Percentiles rank a stretch among this genome's conserved stretches.
These are phyloP conservation scores for Graphiopsis chlorocephala DNA, from an alignment of 2,329 filamentous ascomycete genomes.

Conservation along the genomic window DNA sequence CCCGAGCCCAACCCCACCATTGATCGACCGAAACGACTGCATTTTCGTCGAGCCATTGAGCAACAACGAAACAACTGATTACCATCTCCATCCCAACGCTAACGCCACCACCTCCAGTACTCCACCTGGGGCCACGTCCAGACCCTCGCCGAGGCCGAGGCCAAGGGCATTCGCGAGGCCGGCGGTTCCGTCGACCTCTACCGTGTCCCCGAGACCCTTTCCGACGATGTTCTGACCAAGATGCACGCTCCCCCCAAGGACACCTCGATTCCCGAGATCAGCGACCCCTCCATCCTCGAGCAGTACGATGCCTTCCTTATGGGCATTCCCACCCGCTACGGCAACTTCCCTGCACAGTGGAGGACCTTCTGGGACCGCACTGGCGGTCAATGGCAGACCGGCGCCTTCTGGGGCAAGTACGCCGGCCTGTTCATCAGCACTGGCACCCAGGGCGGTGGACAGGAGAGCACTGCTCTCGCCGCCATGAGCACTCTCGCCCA, in stretches of 20 bases:
- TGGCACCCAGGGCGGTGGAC: slow-evolving; percentile 80
- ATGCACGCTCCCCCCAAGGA: slow-evolving; percentile 85
- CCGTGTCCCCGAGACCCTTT: slow-evolving; percentile 87
- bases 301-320: slow-evolving; percentile 85
- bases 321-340: slow-evolving; percentile 92
- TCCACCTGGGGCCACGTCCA: slow-evolving; percentile 92
- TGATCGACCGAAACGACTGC: background rate
- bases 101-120: slow-evolving; percentile 59
- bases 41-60: background rate
- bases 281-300: slow-evolving; percentile 61
- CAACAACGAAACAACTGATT: background rate
- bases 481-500: slow-evolving; percentile 83
- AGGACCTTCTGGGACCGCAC: slow-evolving; percentile 80
- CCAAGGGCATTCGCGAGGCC: slow-evolving; percentile 82
- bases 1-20: slow-evolving; percentile 2
- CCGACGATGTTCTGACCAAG: slow-evolving; percentile 77
- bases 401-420: slow-evolving; percentile 77
- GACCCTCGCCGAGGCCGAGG: slow-evolving; percentile 82
- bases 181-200: slow-evolving; percentile 79
- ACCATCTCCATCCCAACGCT: background rate
- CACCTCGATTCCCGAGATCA: slow-evolving; percentile 59
- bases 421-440: slow-evolving; percentile 89
- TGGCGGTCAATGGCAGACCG: slow-evolving; percentile 69
- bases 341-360: slow-evolving; percentile 96
- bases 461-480: slow-evolving; percentile 81